Evolutionary conservation across 176 grass and related monocot species (phyloP), one percentile per base, ranked within the genome.

Genomic region (Carex cristatella): DNA sequence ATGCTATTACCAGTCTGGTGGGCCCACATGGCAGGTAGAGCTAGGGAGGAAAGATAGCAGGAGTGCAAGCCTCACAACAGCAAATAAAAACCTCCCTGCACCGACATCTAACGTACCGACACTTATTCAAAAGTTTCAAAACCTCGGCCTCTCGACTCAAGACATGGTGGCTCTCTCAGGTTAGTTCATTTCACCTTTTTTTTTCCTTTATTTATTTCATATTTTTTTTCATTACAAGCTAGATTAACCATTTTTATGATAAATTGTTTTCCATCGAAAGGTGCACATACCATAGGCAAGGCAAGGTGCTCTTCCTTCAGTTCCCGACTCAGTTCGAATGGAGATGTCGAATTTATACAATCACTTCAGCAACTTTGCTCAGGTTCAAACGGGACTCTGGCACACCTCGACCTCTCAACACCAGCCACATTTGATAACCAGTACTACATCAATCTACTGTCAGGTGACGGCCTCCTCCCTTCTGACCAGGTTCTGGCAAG

Each of bases 371-470:
- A 92, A 87, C 87, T 97, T 32, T 97, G 94, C 86, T 79, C 92
- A 13, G 88, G 42, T 18, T 92, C 92, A 15, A 85, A 87, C 53
- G 87, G 85, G 44, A 90, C 92, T 61, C 81, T 97, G 85, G 94
- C 89, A 14, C 92, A 92, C 90, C 88, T 97, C 42, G 94, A 97
- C 81, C 83, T 94, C 1, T 72, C 90, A 83, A 94, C 94, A 31
- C 94, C 92, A 18, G 88, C 88, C 30, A 92, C 90, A 40, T 97
- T 97, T 63, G 94, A 97, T 84, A 97, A 97, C 87, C 94, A 97
- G 86, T 97, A 97, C 87, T 97, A 94, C 87, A 86, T 92, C 74
- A 97, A 97, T 91, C 86, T 97, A 79, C 83, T 97, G 33, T 92
- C 94, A 1, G 92, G 91, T 40, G 83, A 97, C 18, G 94, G 94